Evolutionary conservation across 108 stramenopile genomes (phyloP), one percentile per base, ranked within the genome.

Genomic region (Stephanodiscus minutulus): DNA sequence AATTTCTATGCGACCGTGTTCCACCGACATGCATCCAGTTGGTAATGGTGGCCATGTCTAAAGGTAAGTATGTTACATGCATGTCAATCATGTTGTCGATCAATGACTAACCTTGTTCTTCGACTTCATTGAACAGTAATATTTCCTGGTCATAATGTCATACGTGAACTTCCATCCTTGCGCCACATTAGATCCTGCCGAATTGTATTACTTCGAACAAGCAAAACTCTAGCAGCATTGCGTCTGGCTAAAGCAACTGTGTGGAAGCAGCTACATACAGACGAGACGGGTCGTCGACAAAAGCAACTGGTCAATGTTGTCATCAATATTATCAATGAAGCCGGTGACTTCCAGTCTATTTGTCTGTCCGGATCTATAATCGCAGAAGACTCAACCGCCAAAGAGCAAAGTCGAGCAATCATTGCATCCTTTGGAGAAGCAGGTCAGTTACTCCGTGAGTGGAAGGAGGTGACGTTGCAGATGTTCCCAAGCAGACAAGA

Each of bases 181-280:
- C 58, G 27, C 6, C 60, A 61, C 29, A 70, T 70, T 18, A 47
- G 54, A 15, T 50, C 24, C 44, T 37, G 43, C 13, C 68, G 68
- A 9, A 61, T 47, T 17, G 21, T 47, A 29, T 28, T 70, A 7
- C 48, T 31, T 18, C 10, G 15, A 35, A 29, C 59, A 7, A 29
- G 46, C 33, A 61, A 70, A 33, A 70, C 68, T 37, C 43, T 70
- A 46, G 60, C 68, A 1, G 28, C 17, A 15, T 59, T 25, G 7
- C 57, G 21, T 9, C 11, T 70, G 4, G 68, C 18, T 5, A 24
- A 33, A 27, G 57, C 57, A 27, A 59, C 29, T 0, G 1, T 7
- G 8, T 70, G 68, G 68, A 59, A 33, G 22, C 68, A 70, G 54
- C 8, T 70, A 18, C 60, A 61, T 31, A 18, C 68, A 15, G 68